Base-by-base conservation (phyloP, 2,329 filamentous ascomycete species). In the Microascus cirrosus region DNA sequence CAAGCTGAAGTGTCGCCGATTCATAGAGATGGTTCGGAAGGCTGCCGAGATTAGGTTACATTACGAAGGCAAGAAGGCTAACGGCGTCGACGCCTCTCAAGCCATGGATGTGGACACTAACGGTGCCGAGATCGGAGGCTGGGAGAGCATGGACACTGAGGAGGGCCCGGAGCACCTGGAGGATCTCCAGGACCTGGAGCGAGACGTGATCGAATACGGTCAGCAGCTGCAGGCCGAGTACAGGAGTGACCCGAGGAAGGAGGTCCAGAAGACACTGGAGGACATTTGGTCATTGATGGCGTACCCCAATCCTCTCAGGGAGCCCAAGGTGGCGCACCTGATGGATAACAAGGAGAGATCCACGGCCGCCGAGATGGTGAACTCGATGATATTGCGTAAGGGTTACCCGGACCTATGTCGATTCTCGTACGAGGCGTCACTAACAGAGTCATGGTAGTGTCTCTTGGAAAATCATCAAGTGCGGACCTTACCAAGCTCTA, bases 201-300 rank as follows among this genome's bases (percentile, higher is more conserved):
- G 80, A 28, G 83, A 87, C 50, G 90, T 89, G 36, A 77, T 97
- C 15, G 70, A 79, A 42, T 97, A 96, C 65, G 94, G 93, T 10
- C 86, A 88, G 69, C 79, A 85, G 59, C 77, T 99, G 28, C 83
- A 87, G 60, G 77, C 82, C 18, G 89, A 96, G 65, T 97, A 93
- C 68, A 81, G 80, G 52, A 78, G 81, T 48, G 89, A 95, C 64
- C 77, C 81, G 18, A 78, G 87, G 54, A 80, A 79, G 55, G 87
- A 92, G 64, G 81, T 92, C 11, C 81, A 80, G 65, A 86, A 86
- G 63, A 82, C 87, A 51, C 79, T 99, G 25, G 80, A 85, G 60
- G 90, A 96, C 62, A 92, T 95, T 1, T 96, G 94, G 72, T 88
- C 90, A 7, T 76, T 96, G 58, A 82, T 97, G 62, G 92, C 92